phyloP scores from a whole-genome alignment of 345 rosid genomes.

The Salix caprea region DNA sequence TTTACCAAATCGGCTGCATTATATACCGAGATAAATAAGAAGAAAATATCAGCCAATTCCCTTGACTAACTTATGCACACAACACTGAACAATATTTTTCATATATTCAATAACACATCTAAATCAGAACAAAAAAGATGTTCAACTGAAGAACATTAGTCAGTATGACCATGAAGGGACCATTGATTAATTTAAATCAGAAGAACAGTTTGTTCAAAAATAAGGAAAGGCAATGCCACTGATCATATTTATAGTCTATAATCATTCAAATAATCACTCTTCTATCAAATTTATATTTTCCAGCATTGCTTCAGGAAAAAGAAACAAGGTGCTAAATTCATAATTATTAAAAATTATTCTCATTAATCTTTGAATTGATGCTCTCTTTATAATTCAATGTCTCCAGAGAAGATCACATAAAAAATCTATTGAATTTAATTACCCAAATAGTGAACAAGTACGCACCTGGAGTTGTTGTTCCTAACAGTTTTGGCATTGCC shows the following conservation, averaged over 20 bases:
- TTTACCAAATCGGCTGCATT: conserved; percentile 95
- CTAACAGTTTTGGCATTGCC: conserved; percentile 98
- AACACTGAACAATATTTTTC: conserved; percentile 3
- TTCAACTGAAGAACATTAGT: neutral
- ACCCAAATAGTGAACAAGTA: neutral
- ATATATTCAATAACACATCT: neutral
- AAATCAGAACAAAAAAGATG: neutral
- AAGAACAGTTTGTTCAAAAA: neutral
- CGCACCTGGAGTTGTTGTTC: conserved; percentile 94
- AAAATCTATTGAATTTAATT: neutral
- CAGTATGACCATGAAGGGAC: neutral
- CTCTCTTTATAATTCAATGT: neutral
- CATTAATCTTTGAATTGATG: neutral
- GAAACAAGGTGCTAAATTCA: neutral
- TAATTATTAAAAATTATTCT: neutral
- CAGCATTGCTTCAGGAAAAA: conserved; percentile 3
- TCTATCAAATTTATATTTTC: neutral
- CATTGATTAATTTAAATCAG: neutral
- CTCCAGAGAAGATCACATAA: neutral
- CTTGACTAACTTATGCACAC: conserved; percentile 5
- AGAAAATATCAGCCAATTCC: conserved; percentile 7
- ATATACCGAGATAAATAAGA: conserved; percentile 21
- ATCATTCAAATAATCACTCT: neutral
- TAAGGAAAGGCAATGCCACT: neutral
- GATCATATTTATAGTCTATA: neutral